Evolutionary conservation across 495 filamentous ascomycete genomes (phyloP).

Genomic region (Podospora fimiseda): DNA sequence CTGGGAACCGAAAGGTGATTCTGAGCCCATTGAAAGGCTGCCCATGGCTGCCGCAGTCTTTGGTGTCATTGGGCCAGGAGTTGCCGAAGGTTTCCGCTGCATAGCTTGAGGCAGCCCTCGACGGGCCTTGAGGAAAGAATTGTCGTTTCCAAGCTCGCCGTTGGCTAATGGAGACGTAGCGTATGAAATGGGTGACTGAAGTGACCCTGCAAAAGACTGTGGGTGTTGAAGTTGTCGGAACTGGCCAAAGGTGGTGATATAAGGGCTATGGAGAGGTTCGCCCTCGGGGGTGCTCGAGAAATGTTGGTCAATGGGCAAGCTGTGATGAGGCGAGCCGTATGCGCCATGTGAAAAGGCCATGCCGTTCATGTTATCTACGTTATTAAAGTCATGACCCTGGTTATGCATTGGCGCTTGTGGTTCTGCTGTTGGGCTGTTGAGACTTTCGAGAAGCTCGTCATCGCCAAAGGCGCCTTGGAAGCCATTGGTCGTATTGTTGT

Average conservation of each 20-base stretch:
- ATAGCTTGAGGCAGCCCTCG: constrained; percentile 52
- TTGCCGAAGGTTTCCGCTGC: constrained; percentile 63
- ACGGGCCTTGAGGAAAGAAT: constrained; percentile 47
- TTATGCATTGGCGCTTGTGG: constrained; percentile 41
- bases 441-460: constrained; percentile 58
- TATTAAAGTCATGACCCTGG: constrained; percentile 43
- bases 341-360: constrained; percentile 40
- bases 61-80: constrained; percentile 71
- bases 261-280: constrained; percentile 81
- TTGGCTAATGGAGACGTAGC: no score
- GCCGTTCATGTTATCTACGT: constrained; percentile 40
- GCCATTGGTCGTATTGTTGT: constrained; percentile 23
- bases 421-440: constrained; percentile 40
- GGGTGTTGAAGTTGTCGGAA: constrained; percentile 58
- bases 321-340: constrained; percentile 38
- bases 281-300: constrained; percentile 86
- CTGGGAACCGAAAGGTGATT: constrained; percentile 56
- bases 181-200: constrained; percentile 47
- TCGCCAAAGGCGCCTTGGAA: constrained; percentile 45
- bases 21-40: constrained; percentile 30
- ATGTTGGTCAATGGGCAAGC: constrained; percentile 42
- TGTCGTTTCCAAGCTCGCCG: constrained; percentile 50
- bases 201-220: constrained; percentile 43
- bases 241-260: constrained; percentile 67
- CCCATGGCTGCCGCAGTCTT: constrained; percentile 53